These are phyloP conservation scores for Aspergillus amoenus DNA, from an alignment of 2,329 filamentous ascomycete species.

Conservation along the genomic window DNA sequence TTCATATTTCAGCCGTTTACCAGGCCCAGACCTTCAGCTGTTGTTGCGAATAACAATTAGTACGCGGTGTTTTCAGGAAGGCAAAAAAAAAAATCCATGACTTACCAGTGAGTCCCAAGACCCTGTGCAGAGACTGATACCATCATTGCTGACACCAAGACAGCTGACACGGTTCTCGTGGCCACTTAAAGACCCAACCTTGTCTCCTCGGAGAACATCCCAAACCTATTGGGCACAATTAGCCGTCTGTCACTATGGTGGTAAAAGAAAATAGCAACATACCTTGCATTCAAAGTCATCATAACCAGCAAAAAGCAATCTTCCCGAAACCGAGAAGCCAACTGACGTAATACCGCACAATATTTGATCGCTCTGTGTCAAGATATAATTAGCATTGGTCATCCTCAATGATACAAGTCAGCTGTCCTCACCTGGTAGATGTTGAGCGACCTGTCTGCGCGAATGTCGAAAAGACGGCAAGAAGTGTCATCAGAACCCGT, in stretches of 20 bases:
- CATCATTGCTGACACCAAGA: conserved; percentile 96
- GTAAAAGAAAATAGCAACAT: conserved; percentile 32
- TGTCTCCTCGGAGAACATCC: conserved; percentile 95
- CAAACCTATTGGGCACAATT: conserved; percentile 67
- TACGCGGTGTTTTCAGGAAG: not conserved
- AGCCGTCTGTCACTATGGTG: conserved; percentile 3
- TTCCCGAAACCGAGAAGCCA: conserved; percentile 93
- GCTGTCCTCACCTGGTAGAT: conserved; percentile 59
- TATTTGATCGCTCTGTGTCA: conserved; percentile 82
- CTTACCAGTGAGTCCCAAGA: conserved; percentile 98
- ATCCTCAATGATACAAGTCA: too few species aligned
- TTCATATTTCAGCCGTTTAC: conserved; percentile 45
- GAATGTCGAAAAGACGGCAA: conserved; percentile 95
- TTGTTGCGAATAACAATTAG: conserved; percentile 17
- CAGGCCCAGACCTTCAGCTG: conserved; percentile 89
- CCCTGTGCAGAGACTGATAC: conserved; percentile 97
- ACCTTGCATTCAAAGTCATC: conserved; percentile 99
- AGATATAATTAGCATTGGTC: conserved; percentile 8
- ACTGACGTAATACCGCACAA: conserved; percentile 98
- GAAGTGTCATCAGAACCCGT: conserved; percentile 97
- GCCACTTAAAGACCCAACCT: conserved; percentile 92
- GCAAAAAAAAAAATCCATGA: conserved; percentile 21
- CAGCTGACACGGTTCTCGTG: conserved; percentile 99
- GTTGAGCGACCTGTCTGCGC: conserved; percentile 79
- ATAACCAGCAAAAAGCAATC: conserved; percentile 93